phyloP scores from a whole-genome alignment of 2,329 filamentous ascomycete genomes.

The Emericellopsis cladophorae region DNA sequence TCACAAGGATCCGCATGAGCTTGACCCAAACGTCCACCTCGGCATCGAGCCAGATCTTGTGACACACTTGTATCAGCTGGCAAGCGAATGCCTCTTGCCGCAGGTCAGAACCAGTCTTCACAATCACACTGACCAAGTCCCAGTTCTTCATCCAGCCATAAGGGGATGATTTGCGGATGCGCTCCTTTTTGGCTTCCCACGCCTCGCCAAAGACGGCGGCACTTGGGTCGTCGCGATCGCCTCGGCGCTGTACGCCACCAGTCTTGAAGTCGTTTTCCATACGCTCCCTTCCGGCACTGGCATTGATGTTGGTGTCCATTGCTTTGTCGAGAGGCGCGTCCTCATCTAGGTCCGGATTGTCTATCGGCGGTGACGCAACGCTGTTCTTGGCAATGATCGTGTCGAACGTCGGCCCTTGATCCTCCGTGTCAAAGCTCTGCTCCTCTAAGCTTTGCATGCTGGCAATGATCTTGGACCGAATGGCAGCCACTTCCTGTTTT shows the following conservation, averaged over 20 bases:
- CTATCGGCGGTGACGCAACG: constrained; percentile 25
- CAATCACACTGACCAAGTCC: constrained; percentile 77
- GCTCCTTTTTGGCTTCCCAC: constrained; percentile 74
- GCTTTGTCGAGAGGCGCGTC: constrained; percentile 31
- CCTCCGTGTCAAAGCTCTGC: constrained; percentile 68
- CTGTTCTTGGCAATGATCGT: constrained; percentile 66
- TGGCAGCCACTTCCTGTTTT: constrained; percentile 68
- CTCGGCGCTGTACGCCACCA: constrained; percentile 66
- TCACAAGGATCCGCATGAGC: constrained; percentile 76
- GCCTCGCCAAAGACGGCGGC: constrained; percentile 80
- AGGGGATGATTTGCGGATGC: constrained; percentile 69
- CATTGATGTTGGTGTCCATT: constrained; percentile 34
- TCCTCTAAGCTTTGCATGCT: constrained; percentile 84
- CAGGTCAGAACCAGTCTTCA: constrained; percentile 75
- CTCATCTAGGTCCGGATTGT: constrained; percentile 40
- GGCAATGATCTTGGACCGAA: constrained; percentile 76
- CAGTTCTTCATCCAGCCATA: constrained; percentile 87
- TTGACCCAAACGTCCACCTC: constrained; percentile 75
- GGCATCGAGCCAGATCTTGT: constrained; percentile 70
- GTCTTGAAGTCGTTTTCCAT: constrained; percentile 90
- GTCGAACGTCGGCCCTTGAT: constrained; percentile 65
- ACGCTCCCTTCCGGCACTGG: constrained; percentile 62
- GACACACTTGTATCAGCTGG: constrained; percentile 70
- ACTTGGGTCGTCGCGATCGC: constrained; percentile 74
- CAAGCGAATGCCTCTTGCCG: constrained; percentile 80